Evolutionary conservation across 2,329 filamentous ascomycete genomes (phyloP).

Genomic region (Talaromyces marneffei): DNA sequence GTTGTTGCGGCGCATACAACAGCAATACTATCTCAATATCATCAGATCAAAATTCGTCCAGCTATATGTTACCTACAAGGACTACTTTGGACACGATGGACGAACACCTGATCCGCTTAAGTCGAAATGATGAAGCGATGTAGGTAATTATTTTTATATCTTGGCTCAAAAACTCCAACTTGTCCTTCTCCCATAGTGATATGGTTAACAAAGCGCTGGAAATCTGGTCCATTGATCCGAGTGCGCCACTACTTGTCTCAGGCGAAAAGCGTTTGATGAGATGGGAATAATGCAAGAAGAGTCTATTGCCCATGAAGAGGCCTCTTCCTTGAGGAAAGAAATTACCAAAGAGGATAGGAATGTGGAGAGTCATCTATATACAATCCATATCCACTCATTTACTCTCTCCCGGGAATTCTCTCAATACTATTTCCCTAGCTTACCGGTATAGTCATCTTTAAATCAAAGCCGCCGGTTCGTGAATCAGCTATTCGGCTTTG

Average conservation of each 20-base stretch:
- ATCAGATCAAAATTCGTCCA: not conserved
- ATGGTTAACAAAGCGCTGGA: conserved; percentile 18
- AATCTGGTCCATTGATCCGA: conserved; percentile 14
- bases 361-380: conserved; percentile 15
- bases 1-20: not conserved
- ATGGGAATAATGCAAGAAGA: conserved; percentile 18
- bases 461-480: no score
- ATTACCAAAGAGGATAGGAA: conserved; percentile 19
- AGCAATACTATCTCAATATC: not conserved
- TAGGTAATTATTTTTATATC: not conserved
- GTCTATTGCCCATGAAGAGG: conserved; percentile 16
- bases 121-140: not conserved
- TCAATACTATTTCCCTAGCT: not conserved
- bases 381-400: no score
- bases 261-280: conserved; percentile 16
- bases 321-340: conserved; percentile 20
- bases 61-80: not conserved
- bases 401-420: no score
- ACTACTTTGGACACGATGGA: not conserved
- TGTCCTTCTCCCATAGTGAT: conserved; percentile 11
- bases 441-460: no score
- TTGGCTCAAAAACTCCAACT: not conserved
- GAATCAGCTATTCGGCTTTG: no score
- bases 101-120: conserved; percentile 20
- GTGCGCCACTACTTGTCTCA: conserved; percentile 19